Conservation (phyloP, 805 yeast genomes). For the Candida chilensis region DNA sequence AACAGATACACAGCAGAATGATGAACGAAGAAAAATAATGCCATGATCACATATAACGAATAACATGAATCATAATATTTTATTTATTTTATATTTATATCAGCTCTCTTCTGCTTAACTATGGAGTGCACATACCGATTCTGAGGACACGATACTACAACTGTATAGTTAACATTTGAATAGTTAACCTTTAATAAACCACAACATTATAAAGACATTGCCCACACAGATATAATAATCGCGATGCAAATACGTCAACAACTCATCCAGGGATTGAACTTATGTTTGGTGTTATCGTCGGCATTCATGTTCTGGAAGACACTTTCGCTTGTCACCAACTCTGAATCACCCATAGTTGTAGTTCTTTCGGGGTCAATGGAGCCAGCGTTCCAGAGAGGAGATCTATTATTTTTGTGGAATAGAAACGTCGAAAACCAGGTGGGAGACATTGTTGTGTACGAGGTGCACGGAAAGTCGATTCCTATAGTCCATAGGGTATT, state of each 20-base stretch:
- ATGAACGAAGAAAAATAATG: background rate
- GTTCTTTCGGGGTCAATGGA: conserved; percentile 98
- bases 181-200: too few relatives aligned
- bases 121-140: too few relatives aligned
- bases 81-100: too few relatives aligned
- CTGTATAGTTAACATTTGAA: too few relatives aligned
- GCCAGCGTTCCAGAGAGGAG: conserved; percentile 98
- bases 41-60: background rate
- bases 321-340: conserved; percentile 63
- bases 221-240: background rate
- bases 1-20: background rate
- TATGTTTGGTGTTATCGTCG: conserved; percentile 75
- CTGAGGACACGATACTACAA: too few relatives aligned
- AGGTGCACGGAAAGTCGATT: conserved; percentile 65
- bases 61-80: conserved; percentile 1
- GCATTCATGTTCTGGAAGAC: conserved; percentile 92
- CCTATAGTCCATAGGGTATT: conserved; percentile 97
- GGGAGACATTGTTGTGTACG: conserved; percentile 93
- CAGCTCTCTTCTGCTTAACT: too few relatives aligned
- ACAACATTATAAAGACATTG: too few relatives aligned
- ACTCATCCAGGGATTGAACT: conserved; percentile 54
- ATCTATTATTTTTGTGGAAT: conserved; percentile 86
- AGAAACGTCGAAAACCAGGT: conserved; percentile 57
- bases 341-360: conserved; percentile 92
- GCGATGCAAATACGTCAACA: conserved; percentile 55